Conservation (phyloP, 164 flowering plant species). For the Tetracentron sinense region DNA sequence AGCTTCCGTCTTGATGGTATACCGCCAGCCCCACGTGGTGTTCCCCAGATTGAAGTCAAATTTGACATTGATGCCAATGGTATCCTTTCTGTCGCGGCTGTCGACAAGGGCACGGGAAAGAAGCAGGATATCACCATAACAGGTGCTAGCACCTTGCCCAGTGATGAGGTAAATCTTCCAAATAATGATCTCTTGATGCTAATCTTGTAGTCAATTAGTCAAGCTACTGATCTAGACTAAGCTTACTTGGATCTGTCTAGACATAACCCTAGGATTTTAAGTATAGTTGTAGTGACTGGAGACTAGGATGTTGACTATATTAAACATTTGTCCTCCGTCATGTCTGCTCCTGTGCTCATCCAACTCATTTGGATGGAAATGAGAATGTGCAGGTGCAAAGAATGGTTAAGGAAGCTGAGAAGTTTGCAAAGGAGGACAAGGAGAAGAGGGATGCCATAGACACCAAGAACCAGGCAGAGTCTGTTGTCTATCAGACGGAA, state of each 20-base stretch:
- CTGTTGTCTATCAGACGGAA: slow-evolving; percentile 73
- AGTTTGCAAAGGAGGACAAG: slow-evolving; percentile 68
- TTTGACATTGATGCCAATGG: slow-evolving; percentile 56
- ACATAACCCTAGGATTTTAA: too few relatives aligned
- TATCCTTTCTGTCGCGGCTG: slow-evolving; percentile 45
- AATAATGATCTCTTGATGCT: not conserved
- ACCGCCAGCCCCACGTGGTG: slow-evolving; percentile 80
- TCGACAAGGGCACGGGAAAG: slow-evolving; percentile 57
- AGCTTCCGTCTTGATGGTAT: slow-evolving; percentile 87
- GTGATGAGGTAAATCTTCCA: slow-evolving; percentile 38
- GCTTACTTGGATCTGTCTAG: too few relatives aligned
- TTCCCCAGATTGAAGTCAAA: slow-evolving; percentile 52
- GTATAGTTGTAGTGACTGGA: too few relatives aligned
- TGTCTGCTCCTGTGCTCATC: too few relatives aligned
- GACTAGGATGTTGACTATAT: too few relatives aligned
- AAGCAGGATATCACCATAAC: slow-evolving; percentile 58
- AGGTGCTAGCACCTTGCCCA: slow-evolving; percentile 57
- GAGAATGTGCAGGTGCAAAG: slow-evolving; percentile 49
- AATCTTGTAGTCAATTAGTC: not conserved
- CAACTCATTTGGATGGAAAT: not conserved
- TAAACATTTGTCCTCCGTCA: too few relatives aligned
- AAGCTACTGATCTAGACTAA: too few relatives aligned
- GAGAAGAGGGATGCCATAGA: slow-evolving; percentile 82
- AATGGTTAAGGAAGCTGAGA: slow-evolving; percentile 76
- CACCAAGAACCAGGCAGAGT: slow-evolving; percentile 78